Evolutionary conservation across 208 protist species (phyloP).

Genomic region (Tritrichomonas musculus): DNA sequence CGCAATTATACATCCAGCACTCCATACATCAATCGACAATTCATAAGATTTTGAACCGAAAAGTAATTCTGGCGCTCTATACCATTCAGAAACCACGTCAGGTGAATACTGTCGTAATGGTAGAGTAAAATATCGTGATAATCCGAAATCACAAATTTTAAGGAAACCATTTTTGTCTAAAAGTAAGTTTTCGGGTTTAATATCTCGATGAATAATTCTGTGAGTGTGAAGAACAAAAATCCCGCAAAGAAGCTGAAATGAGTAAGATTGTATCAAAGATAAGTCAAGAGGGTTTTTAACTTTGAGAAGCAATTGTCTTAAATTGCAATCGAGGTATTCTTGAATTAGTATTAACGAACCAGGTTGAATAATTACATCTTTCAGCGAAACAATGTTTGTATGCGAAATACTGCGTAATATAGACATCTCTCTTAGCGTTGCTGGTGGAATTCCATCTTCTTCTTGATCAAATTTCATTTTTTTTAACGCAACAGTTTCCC

Average conservation of each 20-base stretch:
- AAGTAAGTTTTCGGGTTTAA: constrained; percentile 59
- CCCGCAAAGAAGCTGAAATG: constrained; percentile 36
- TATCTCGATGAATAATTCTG: constrained; percentile 54
- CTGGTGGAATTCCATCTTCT: background rate
- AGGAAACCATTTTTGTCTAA: constrained; percentile 50
- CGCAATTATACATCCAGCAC: constrained; percentile 53
- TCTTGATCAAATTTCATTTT: constrained; percentile 19
- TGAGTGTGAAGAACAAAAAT: constrained; percentile 45
- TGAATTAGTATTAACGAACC: background rate
- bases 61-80: constrained; percentile 50
- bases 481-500: background rate
- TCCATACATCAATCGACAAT: constrained; percentile 52
- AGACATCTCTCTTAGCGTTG: background rate
- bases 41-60: constrained; percentile 41
- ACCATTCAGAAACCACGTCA: constrained; percentile 56
- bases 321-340: background rate
- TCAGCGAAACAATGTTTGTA: background rate
- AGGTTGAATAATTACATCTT: background rate
- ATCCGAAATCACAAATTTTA: constrained; percentile 63
- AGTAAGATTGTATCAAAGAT: background rate
- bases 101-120: constrained; percentile 52
- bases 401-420: background rate
- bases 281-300: background rate
- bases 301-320: background rate
- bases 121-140: constrained; percentile 54